Evolutionary conservation across 2,329 filamentous ascomycete genomes (phyloP), one percentile per base, ranked within the genome.

Genomic region (Coniochaeta hoffmannii): DNA sequence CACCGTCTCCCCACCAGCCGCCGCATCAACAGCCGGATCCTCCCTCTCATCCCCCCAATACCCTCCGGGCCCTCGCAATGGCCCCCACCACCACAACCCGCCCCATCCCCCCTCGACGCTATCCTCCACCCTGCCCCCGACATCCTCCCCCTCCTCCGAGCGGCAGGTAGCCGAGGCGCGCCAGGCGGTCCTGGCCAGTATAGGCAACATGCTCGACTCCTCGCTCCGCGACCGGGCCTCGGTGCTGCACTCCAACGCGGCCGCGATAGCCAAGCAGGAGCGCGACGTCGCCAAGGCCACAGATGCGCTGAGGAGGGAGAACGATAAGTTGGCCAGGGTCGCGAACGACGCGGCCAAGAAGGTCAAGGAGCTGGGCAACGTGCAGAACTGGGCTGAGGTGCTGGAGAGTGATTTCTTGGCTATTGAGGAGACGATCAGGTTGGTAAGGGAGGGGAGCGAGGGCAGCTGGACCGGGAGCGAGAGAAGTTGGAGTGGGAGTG

Each of bases 361-460:
- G 64, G 73, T 93, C 57, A 92, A 91, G 73, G 88, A 91, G 76
- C 75, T 91, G 58, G 88, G 89, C 24, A 86, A 91, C 66, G 81
- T 93, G 66, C 88, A 93, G 76, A 92, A 92, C 69, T 94, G 89
- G 89, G 88, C 89, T 22, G 89, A 94, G 78, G 83, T 91, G 71
- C 76, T 93, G 65, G 89, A 86, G 76, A 70, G 82, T 57, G 82
- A 86, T 61, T 84, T 88, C 60, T 60, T 86, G 55, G 77, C 85
- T 46, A 66, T 88, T 7, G 82, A 85, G 68, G 83, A 87, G 76
- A 87, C 83, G 41, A 66, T 87, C 62, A 71, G 82, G 61, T 66
- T 86, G 56, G 83, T 79, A 2, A 73, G 70, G 52, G 67, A 66
- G 50, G 66, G 64, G 7, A 61, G 60, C 30, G 31, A 31, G 50